phyloP scores from a whole-genome alignment of 192 early-diverging fungal species.

The Coemansia javaensis region DNA sequence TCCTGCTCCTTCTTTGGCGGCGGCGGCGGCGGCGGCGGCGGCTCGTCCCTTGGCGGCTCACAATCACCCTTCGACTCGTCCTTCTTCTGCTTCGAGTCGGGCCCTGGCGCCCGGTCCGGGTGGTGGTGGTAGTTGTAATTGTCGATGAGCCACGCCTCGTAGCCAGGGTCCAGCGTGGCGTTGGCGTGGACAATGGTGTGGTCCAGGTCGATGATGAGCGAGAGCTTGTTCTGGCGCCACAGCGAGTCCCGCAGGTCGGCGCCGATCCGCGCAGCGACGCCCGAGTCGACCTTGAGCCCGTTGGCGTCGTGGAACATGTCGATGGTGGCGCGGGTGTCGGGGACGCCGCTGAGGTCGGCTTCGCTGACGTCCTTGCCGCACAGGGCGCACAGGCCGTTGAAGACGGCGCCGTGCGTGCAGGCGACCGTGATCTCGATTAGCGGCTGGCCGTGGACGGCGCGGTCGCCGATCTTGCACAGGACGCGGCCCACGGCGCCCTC shows the following conservation, averaged over 20 bases:
- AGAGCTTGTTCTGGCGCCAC: conserved; percentile 64
- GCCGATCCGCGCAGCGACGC: conserved; percentile 16
- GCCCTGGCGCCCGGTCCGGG: no score
- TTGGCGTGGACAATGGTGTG: conserved; percentile 93
- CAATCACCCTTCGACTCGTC: background rate
- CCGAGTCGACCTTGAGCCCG: conserved; percentile 63
- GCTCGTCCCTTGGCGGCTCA: no score
- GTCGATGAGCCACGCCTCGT: conserved; percentile 36
- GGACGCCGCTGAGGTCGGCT: conserved; percentile 29
- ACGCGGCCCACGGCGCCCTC: conserved; percentile 23
- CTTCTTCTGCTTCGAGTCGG: no score
- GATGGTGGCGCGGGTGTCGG: conserved; percentile 63
- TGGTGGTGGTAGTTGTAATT: conserved; percentile 38
- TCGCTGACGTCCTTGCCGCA: conserved; percentile 69
- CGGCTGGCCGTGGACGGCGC: conserved; percentile 9
- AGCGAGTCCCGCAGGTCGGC: conserved; percentile 50
- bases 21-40: no score
- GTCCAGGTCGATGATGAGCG: conserved; percentile 93
- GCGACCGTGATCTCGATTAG: conserved; percentile 45
- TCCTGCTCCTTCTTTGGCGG: no score
- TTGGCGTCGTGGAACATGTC: conserved; percentile 70
- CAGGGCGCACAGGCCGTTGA: conserved; percentile 72
- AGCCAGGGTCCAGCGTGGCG: conserved; percentile 26
- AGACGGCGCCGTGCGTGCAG: conserved; percentile 72
- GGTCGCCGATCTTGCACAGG: conserved; percentile 12